phyloP scores from a whole-genome alignment of 805 yeast species.

The Wickerhamomyces tratensis region DNA sequence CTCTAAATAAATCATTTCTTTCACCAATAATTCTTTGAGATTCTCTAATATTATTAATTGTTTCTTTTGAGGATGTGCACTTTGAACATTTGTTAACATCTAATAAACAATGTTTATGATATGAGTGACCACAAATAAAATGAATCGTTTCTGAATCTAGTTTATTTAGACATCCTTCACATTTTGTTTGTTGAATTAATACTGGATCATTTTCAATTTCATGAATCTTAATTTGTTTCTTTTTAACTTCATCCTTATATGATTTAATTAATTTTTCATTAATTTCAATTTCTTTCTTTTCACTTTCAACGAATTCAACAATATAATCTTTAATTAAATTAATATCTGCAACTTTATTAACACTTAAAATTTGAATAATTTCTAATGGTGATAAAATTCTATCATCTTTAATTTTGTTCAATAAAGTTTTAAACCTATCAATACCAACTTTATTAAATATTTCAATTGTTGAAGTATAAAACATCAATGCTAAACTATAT shows the following conservation, averaged over 20 bases:
- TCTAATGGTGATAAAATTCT: slow-evolving; percentile 67
- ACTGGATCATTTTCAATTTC: slow-evolving; percentile 28
- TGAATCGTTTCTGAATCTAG: slow-evolving; percentile 75
- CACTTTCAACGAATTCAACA: slow-evolving; percentile 46
- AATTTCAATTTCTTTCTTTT: slow-evolving; percentile 56
- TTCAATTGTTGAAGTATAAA: slow-evolving; percentile 45
- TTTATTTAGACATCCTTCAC: slow-evolving; percentile 21
- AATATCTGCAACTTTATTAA: slow-evolving; percentile 53
- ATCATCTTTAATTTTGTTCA: slow-evolving; percentile 41
- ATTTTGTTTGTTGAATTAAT: slow-evolving; percentile 27
- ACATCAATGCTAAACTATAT: slow-evolving; percentile 54
- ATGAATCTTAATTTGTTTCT: slow-evolving; percentile 43
- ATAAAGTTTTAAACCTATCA: slow-evolving; percentile 33
- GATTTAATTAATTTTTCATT: slow-evolving; percentile 57
- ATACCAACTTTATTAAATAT: slow-evolving; percentile 44
- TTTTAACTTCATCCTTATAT: slow-evolving; percentile 56
- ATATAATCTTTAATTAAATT: slow-evolving; percentile 68
- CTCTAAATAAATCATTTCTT: slow-evolving; percentile 52
- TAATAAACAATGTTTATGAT: slow-evolving; percentile 70
- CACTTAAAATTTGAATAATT: slow-evolving; percentile 57
- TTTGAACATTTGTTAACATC: slow-evolving; percentile 60
- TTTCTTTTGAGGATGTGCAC: slow-evolving; percentile 65
- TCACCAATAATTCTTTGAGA: slow-evolving; percentile 56
- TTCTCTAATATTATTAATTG: slow-evolving; percentile 44
- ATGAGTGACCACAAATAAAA: slow-evolving; percentile 80